Evolutionary conservation across 345 rosid genomes (phyloP).

Genomic region (Arabidopsis thaliana): TAIR10.1 NC_003076.8:20836501-20837000

Average conservation of each 20-base stretch:
- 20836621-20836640: constrained; percentile 50
- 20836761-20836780: constrained; percentile 77
- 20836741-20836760: constrained; percentile 73
- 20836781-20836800: constrained; percentile 74
- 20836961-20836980: constrained; percentile 44
- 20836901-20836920: constrained; percentile 49
- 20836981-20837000: constrained; percentile 45
- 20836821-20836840: constrained; percentile 48
- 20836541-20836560: constrained; percentile 57
- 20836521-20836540: constrained; percentile 62
- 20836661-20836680: constrained; percentile 1
- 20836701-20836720: neutral
- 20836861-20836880: neutral
- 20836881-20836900: neutral
- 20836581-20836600: constrained; percentile 52
- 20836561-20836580: constrained; percentile 56
- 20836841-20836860: neutral
- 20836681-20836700: constrained; percentile 2
- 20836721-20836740: constrained; percentile 61
- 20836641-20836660: neutral
- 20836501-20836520: constrained; percentile 57
- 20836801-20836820: constrained; percentile 68
- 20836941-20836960: constrained; percentile 39
- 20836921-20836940: constrained; percentile 50
- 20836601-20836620: constrained; percentile 55